phyloP scores from a whole-genome alignment of 495 filamentous ascomycete genomes.

The Poronia punctata region DNA sequence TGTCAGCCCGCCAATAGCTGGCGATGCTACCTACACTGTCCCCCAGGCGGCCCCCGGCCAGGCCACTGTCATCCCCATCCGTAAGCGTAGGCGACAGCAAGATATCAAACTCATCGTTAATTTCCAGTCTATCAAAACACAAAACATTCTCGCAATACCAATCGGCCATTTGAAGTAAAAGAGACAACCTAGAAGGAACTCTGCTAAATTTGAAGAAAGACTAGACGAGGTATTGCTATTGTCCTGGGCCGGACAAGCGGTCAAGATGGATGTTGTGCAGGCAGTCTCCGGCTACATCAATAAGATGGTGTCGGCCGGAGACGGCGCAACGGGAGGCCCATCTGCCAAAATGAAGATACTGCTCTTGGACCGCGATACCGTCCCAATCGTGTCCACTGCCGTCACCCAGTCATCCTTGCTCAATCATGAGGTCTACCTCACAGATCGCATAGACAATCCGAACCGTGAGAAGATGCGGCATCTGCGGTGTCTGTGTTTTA shows the following conservation, averaged over 20 bases:
- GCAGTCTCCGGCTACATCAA: conserved; percentile 92
- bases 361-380: conserved; percentile 89
- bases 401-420: conserved; percentile 94
- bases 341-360: conserved; percentile 98
- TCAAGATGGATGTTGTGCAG: conserved; percentile 82
- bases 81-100: too few species aligned
- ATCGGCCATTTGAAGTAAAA: too few species aligned
- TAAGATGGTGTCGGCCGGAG: conserved; percentile 91
- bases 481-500: conserved; percentile 85
- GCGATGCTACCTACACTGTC: too few species aligned
- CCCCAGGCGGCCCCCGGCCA: too few species aligned
- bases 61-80: too few species aligned
- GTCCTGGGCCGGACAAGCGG: conserved; percentile 1
- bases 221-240: too few species aligned
- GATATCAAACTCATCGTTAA: background rate
- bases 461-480: conserved; percentile 97
- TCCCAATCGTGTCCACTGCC: conserved; percentile 86
- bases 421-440: conserved; percentile 95
- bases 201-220: too few species aligned
- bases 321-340: conserved; percentile 58
- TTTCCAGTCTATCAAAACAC: conserved; percentile 1
- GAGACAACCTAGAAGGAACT: too few species aligned
- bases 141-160: too few species aligned
- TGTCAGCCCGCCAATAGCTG: too few species aligned
- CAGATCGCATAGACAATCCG: conserved; percentile 86